Evolutionary conservation across 345 rosid species (phyloP).

Genomic region (Gossypium ekmanianum): DNA sequence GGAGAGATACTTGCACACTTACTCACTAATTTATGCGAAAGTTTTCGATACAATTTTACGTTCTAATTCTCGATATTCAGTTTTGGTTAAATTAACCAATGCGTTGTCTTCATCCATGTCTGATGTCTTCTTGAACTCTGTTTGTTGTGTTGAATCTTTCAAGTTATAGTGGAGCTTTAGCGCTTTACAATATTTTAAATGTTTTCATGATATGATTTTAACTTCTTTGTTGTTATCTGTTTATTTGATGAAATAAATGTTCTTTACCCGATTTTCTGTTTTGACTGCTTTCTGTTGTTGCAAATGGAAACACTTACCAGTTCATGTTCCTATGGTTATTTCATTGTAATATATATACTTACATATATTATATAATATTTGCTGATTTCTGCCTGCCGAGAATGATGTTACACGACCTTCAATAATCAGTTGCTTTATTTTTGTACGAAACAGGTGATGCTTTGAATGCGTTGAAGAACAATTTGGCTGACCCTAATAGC

Average conservation of each 20-base stretch:
- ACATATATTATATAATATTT: neutral
- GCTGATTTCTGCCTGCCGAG: neutral
- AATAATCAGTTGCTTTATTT: neutral
- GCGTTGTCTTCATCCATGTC: neutral
- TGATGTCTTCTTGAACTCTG: neutral
- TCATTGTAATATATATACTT: neutral
- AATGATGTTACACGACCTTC: neutral
- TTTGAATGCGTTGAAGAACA: constrained; percentile 61
- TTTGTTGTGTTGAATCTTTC: neutral
- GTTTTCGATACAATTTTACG: neutral
- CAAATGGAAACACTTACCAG: neutral
- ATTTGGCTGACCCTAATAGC: constrained; percentile 64
- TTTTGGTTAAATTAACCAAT: neutral
- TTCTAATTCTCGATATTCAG: neutral
- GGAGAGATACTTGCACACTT: neutral
- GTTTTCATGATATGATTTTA: neutral
- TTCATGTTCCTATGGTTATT: neutral
- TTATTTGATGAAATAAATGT: neutral
- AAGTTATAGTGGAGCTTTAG: neutral
- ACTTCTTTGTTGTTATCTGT: neutral
- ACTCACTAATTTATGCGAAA: neutral
- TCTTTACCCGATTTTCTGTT: neutral
- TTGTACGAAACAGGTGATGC: constrained; percentile 66
- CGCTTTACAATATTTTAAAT: neutral
- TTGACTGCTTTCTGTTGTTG: neutral